Evolutionary conservation across 768 basidiomycete species (phyloP).

Genomic region (Serendipita sp.): DNA sequence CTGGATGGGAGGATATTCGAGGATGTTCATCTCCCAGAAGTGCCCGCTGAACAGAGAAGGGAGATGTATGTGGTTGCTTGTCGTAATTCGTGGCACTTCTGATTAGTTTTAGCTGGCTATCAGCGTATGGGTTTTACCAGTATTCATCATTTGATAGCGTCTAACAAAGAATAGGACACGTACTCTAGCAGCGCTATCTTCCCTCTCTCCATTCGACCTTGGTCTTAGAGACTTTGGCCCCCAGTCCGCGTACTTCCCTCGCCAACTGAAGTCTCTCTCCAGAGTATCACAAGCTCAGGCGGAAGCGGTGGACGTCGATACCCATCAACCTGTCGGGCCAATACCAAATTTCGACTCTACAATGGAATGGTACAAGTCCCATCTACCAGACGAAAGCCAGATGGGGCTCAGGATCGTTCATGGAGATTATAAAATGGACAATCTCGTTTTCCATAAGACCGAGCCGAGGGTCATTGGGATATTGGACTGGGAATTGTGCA

Average conservation of each 20-base stretch:
- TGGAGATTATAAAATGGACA: slow-evolving; percentile 97
- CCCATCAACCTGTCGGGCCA: slow-evolving; percentile 32
- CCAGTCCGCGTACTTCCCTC: slow-evolving; percentile 69
- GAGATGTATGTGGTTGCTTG: slow-evolving; percentile 40
- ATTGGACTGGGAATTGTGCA: slow-evolving; percentile 94
- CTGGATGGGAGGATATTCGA: slow-evolving; percentile 89
- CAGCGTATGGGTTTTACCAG: neutral
- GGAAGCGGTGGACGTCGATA: slow-evolving; percentile 46
- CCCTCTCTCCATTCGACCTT: slow-evolving; percentile 43
- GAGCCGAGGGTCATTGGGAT: slow-evolving; percentile 89
- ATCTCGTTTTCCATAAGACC: slow-evolving; percentile 83
- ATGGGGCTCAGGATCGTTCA: slow-evolving; percentile 79
- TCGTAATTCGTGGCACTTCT: neutral
- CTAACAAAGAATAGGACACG: slow-evolving; percentile 35
- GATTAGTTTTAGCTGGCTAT: neutral
- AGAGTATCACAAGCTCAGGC: slow-evolving; percentile 71
- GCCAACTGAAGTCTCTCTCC: slow-evolving; percentile 81
- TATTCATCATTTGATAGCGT: neutral
- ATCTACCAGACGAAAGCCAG: slow-evolving; percentile 63
- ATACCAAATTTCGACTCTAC: slow-evolving; percentile 65
- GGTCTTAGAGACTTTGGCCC: slow-evolving; percentile 62
- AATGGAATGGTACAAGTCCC: slow-evolving; percentile 54
- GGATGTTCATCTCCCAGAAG: slow-evolving; percentile 54
- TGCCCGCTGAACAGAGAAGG: slow-evolving; percentile 41
- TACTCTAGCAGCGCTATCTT: slow-evolving; percentile 51